Conservation (phyloP, 148 eudicot species). For the Gaultheria prostrata region DNA sequence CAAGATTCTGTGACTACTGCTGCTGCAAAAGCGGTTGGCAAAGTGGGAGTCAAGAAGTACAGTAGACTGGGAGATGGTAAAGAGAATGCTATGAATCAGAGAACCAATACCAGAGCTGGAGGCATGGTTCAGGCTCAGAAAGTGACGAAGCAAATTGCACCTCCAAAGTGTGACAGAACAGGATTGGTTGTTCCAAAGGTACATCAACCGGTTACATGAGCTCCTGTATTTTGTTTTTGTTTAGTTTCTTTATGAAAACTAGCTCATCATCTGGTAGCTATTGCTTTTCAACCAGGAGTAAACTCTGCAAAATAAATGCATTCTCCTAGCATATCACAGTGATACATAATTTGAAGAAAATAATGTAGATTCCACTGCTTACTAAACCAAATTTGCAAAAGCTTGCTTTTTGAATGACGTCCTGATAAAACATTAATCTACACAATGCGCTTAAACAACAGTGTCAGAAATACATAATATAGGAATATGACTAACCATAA, state of each 20-base stretch:
- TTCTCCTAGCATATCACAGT: neutral
- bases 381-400: neutral
- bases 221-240: neutral
- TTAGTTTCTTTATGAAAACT: neutral
- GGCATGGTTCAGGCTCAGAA: constrained; percentile 21
- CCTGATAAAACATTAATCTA: neutral
- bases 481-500: neutral
- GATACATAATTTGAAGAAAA: neutral
- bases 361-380: neutral
- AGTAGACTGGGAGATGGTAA: constrained; percentile 25
- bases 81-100: constrained; percentile 25
- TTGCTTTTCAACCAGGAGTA: neutral
- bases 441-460: neutral
- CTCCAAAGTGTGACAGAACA: constrained; percentile 15
- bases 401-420: neutral
- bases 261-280: neutral
- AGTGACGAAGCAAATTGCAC: constrained; percentile 18
- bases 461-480: neutral
- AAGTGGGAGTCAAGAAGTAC: constrained; percentile 15
- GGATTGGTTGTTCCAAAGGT: constrained; percentile 29
- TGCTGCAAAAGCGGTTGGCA: constrained; percentile 13
- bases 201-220: neutral
- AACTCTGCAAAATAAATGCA: neutral
- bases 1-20: neutral
- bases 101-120: constrained; percentile 9